phyloP scores from a whole-genome alignment of 768 basidiomycete species.

The Mycena chlorophos region DNA sequence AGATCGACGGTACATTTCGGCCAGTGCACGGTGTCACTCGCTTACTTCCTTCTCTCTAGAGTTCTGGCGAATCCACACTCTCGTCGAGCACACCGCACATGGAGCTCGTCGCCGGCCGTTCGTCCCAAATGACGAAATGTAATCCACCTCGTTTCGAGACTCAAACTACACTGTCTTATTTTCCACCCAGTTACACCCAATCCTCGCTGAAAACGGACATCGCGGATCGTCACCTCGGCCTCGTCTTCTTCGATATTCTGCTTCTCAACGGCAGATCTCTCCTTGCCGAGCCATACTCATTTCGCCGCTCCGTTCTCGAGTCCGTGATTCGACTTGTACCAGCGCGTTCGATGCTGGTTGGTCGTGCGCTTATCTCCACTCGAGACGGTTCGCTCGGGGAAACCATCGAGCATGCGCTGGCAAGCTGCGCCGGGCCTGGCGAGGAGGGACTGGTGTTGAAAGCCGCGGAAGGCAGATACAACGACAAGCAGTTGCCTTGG shows the following conservation, averaged over 20 bases:
- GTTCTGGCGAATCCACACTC: conserved; percentile 70
- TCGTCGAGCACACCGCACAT: conserved; percentile 62
- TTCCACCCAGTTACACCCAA: conserved; percentile 27
- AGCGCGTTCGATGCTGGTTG: conserved; percentile 65
- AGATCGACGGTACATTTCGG: conserved; percentile 63
- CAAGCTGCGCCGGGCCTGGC: conserved; percentile 47
- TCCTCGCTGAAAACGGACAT: conserved; percentile 35
- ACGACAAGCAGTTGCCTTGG: conserved; percentile 68
- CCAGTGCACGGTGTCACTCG: not conserved
- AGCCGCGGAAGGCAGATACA: conserved; percentile 66
- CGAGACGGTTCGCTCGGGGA: conserved; percentile 19
- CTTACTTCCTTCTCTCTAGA: conserved; percentile 42
- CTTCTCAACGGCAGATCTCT: conserved; percentile 63
- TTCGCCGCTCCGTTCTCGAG: conserved; percentile 65
- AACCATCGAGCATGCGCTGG: conserved; percentile 47
- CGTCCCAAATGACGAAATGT: conserved; percentile 7
- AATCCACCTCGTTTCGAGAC: not conserved
- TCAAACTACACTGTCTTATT: conserved; percentile 24
- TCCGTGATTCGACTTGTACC: conserved; percentile 48
- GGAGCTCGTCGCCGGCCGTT: conserved; percentile 26
- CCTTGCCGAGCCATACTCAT: conserved; percentile 53
- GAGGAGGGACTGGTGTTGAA: conserved; percentile 82
- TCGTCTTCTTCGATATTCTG: conserved; percentile 88
- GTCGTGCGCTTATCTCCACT: conserved; percentile 51
- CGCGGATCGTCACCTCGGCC: conserved; percentile 59